Conservation (phyloP, 2,329 filamentous ascomycete species). For the Clarireedia paspali region DNA sequence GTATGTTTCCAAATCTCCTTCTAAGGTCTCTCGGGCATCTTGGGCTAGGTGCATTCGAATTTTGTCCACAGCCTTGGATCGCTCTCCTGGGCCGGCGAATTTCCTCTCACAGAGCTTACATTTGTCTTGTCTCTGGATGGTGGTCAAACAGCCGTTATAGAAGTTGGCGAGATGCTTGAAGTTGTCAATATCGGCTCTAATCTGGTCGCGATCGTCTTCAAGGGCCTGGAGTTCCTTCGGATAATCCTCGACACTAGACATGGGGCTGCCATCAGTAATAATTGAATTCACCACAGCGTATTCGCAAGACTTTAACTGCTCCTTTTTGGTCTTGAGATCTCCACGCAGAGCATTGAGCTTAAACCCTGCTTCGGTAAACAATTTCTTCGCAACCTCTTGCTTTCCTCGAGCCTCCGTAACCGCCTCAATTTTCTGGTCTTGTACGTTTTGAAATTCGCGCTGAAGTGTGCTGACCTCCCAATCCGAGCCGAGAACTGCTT, state of each 20-base stretch:
- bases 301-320: slow-evolving; percentile 55
- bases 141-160: slow-evolving; percentile 59
- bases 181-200: slow-evolving; percentile 58
- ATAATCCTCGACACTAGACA: slow-evolving; percentile 46
- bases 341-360: slow-evolving; percentile 58
- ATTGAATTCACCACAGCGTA: slow-evolving; percentile 46
- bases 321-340: slow-evolving; percentile 54
- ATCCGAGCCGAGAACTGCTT: slow-evolving; percentile 50
- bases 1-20: slow-evolving; percentile 49
- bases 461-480: slow-evolving; percentile 71
- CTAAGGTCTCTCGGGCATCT: slow-evolving; percentile 52
- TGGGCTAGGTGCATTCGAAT: slow-evolving; percentile 57
- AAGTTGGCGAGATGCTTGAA: slow-evolving; percentile 64
- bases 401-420: slow-evolving; percentile 59
- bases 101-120: slow-evolving; percentile 70
- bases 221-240: slow-evolving; percentile 40
- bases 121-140: slow-evolving; percentile 58
- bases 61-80: slow-evolving; percentile 57
- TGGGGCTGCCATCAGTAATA: slow-evolving; percentile 31
- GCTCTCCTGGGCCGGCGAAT: slow-evolving; percentile 55
- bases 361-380: slow-evolving; percentile 70
- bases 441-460: slow-evolving; percentile 54
- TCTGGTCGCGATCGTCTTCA: slow-evolving; percentile 43
- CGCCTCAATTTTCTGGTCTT: slow-evolving; percentile 49
- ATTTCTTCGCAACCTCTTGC: slow-evolving; percentile 62